phyloP scores from a whole-genome alignment of 1,139 yeast species.

The Wickerhamomyces sp. region DNA sequence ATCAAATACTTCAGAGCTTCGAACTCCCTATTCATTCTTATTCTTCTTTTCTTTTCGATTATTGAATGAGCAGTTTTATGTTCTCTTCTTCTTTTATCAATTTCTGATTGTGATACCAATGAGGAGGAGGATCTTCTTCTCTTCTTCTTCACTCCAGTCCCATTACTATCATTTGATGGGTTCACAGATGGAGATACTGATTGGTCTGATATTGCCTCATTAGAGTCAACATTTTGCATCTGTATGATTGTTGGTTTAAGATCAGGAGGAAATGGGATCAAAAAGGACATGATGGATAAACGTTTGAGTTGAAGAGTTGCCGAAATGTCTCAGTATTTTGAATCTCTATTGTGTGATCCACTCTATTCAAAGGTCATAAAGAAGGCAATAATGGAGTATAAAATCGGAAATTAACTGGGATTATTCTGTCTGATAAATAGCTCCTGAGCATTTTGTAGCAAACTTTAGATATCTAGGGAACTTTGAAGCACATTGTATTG shows the following conservation, averaged over 20 bases:
- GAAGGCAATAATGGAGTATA: too few relatives aligned
- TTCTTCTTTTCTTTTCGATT: conserved; percentile 73
- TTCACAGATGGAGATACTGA: conserved; percentile 2
- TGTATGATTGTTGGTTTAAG: conserved; percentile 60
- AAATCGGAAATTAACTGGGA: neutral
- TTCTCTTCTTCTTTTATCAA: conserved; percentile 51
- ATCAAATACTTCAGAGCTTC: conserved; percentile 73
- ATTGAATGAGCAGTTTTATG: conserved; percentile 65
- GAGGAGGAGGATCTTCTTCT: conserved; percentile 37
- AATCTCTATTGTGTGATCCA: too few relatives aligned
- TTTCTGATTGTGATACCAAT: conserved; percentile 45
- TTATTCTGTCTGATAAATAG: neutral
- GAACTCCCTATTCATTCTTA: conserved; percentile 77
- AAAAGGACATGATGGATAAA: neutral
- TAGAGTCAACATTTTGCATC: conserved; percentile 34
- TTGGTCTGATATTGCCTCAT: conserved; percentile 14
- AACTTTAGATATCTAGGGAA: too few relatives aligned
- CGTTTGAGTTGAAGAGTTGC: neutral
- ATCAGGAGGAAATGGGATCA: conserved; percentile 53
- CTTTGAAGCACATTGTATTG: neutral
- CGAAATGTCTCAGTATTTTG: too few relatives aligned
- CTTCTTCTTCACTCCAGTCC: conserved; percentile 33
- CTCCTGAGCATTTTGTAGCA: too few relatives aligned
- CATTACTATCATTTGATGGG: neutral
- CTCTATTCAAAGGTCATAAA: too few relatives aligned